These are phyloP conservation scores for Populus ilicifolia DNA, from an alignment of 345 rosid species.

Conservation along the genomic window DNA sequence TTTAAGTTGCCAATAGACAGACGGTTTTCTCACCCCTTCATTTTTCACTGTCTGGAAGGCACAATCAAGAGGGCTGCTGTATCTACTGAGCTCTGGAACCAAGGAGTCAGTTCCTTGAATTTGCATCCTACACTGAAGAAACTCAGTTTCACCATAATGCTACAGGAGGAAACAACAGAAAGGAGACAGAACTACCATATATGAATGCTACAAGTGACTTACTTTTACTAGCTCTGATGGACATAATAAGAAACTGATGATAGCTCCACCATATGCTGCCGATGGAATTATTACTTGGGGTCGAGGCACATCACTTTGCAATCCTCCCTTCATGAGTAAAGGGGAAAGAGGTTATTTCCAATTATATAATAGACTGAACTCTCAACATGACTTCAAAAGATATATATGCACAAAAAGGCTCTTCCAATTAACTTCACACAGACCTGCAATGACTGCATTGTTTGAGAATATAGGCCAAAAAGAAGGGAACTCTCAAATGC, in stretches of 20 bases:
- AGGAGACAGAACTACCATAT: neutral
- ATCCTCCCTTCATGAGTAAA: conserved; percentile 45
- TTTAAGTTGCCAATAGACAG: conserved; percentile 7
- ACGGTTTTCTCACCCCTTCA: conserved; percentile 73
- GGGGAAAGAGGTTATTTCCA: neutral
- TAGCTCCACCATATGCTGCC: conserved; percentile 83
- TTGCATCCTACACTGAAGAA: conserved; percentile 96
- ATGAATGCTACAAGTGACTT: conserved; percentile 11
- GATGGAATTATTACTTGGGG: conserved; percentile 77
- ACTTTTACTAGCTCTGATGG: conserved; percentile 92
- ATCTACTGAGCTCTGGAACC: conserved; percentile 59
- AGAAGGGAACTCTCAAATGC: conserved; percentile 88
- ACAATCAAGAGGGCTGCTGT: conserved; percentile 74
- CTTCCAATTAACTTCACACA: conserved; percentile 13
- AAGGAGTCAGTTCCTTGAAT: conserved; percentile 82
- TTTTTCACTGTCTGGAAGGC: conserved; percentile 64
- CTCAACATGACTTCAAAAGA: neutral
- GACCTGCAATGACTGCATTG: conserved; percentile 76
- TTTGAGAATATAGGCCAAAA: conserved; percentile 91
- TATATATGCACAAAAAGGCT: neutral
- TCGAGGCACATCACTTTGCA: conserved; percentile 46
- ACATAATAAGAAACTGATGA: conserved; percentile 81
- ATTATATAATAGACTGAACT: neutral
- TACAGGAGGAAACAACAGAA: conserved; percentile 9
- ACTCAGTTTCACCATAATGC: conserved; percentile 36